Conservation (phyloP, 1,284 basidiomycete species). For the Ceratobasidium sp. region DNA sequence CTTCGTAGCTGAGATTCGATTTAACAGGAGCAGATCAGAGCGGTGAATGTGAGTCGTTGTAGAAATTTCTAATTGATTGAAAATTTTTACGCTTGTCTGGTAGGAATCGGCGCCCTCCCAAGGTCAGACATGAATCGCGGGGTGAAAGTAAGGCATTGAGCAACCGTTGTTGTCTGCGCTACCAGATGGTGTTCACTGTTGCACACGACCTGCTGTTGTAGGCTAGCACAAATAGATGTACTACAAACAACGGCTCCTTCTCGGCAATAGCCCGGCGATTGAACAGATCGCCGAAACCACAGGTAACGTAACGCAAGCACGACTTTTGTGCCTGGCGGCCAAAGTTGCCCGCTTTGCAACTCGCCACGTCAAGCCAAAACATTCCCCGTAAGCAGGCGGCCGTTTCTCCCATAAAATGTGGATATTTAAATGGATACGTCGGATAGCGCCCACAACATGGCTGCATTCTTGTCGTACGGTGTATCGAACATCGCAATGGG, state of each 20-base stretch:
- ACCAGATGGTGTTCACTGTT: too few relatives aligned
- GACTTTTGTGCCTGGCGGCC: not conserved
- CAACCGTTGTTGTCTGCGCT: too few relatives aligned
- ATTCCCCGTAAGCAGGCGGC: too few relatives aligned
- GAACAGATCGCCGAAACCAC: not conserved
- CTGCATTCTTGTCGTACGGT: constrained; percentile 21
- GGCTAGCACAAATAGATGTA: too few relatives aligned
- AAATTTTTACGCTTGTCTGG: too few relatives aligned
- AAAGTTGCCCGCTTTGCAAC: not conserved
- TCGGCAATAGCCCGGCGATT: not conserved
- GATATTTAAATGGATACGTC: too few relatives aligned
- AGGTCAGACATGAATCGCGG: too few relatives aligned
- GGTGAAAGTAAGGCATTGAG: too few relatives aligned
- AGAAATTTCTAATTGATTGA: too few relatives aligned
- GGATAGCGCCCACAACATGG: not conserved
- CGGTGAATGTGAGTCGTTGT: constrained; percentile 52
- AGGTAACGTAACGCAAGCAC: not conserved
- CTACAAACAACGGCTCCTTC: not conserved
- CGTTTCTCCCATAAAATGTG: too few relatives aligned
- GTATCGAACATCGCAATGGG: constrained; percentile 23
- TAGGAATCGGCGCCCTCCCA: too few relatives aligned
- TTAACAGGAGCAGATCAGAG: constrained; percentile 64
- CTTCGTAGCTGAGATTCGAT: not conserved
- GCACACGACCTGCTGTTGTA: too few relatives aligned
- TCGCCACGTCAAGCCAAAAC: not conserved